phyloP scores from a whole-genome alignment of 805 yeast species.

The Candida qinlingensis region DNA sequence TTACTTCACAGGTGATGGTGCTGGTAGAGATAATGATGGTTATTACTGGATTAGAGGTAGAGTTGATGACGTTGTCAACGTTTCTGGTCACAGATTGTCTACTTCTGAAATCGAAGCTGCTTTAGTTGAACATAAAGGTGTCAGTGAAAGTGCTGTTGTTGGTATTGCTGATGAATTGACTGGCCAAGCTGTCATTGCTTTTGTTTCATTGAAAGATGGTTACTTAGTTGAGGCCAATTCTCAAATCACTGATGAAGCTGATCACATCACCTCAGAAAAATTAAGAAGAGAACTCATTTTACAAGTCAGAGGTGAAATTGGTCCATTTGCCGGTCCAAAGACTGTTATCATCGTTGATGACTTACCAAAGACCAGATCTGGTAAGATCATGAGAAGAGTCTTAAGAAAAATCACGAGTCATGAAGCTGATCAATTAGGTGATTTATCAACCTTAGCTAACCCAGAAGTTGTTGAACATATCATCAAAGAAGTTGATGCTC shows the following conservation, averaged over 20 bases:
- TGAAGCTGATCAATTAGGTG: conserved; percentile 92
- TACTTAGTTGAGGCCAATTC: conserved; percentile 27
- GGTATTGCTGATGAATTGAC: conserved; percentile 93
- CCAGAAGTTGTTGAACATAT: conserved; percentile 78
- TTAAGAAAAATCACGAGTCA: conserved; percentile 89
- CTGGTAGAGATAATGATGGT: conserved; percentile 94
- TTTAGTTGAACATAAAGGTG: conserved; percentile 68
- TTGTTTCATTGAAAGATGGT: conserved; percentile 71
- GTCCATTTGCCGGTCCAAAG: conserved; percentile 91
- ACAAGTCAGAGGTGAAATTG: conserved; percentile 88
- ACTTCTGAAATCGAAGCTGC: conserved; percentile 98
- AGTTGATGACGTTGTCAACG: conserved; percentile 97
- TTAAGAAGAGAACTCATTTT: conserved; percentile 69
- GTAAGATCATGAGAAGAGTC: conserved; percentile 97
- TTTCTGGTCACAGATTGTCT: conserved; percentile 95
- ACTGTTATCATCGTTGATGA: conserved; percentile 77
- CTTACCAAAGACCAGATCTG: conserved; percentile 97
- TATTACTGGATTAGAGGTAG: conserved; percentile 98
- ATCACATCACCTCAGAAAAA: conserved; percentile 30
- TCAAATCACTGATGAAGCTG: conserved; percentile 24
- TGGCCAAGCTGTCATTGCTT: conserved; percentile 93
- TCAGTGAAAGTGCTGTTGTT: conserved; percentile 94
- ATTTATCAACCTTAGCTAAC: conserved; percentile 81
- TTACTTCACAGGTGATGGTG: conserved; percentile 98
- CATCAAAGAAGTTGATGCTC: conserved; percentile 51